Base-by-base conservation (phyloP, 345 rosid species). In the Salix brachista region DNA sequence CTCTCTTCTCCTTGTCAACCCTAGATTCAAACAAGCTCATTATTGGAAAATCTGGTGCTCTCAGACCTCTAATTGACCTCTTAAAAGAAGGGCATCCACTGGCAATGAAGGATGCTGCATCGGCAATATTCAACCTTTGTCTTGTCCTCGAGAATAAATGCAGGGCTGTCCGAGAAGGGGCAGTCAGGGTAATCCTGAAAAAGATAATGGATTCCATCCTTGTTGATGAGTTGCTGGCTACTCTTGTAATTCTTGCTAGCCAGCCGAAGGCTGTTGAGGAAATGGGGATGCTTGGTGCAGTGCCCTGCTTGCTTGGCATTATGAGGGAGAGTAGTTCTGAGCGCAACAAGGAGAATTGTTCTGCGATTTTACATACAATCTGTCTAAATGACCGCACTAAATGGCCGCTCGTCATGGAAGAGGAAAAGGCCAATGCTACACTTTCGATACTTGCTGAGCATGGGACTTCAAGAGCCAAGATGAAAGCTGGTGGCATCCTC, bases 1-100 rank as follows among this genome's bases (percentile, higher is more conserved):
- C 93, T 69, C 83, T 90, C 7, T 78, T 77, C 36, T 67, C 88
- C 39, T 81, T 91, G 34, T 85, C 87, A 36, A 79, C 79, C 42
- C 71, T 79, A 8, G 86, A 85, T 72, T 77, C 83, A 6, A 79
- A 74, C 78, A 84, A 76, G 82, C 42, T 39, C 37, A 30, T 75
- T 42, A 88, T 86, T n/a, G 96, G 89, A 65, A 76, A 83, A 76
- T 79, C 83, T 0, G 96, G 86, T 79, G 86, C 90, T 23, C 46
- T 91, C 26, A 74, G 37, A 75, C 90, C 89, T 28, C 83, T 91
- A 76, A 67, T 90, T 54, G 80, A 75, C 23, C 86, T 88, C 21
- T 39, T 91, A 39, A 76, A 75, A 46, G 88, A 85, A 39, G 92
- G 89, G 36, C 81, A 86, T 79, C 48, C 75, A 19, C 4, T 78